Evolutionary conservation across 371 early-diverging fungal genomes (phyloP).

Genomic region (Mortierella sp.): DNA sequence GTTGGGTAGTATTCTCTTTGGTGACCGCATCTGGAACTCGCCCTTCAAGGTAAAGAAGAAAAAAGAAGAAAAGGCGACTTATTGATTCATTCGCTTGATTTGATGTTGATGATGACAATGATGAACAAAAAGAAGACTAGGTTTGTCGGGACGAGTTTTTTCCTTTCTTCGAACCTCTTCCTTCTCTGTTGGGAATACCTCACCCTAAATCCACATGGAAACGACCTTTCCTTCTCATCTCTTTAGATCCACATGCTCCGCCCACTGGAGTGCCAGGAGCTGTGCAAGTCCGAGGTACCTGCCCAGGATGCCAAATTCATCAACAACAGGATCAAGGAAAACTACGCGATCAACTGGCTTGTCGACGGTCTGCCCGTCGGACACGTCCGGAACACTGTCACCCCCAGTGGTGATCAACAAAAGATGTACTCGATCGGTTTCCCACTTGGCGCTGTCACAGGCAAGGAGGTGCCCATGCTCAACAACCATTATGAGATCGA

Average conservation of each 20-base stretch:
- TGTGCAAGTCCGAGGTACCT: constrained; percentile 72
- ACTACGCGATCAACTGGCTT: constrained; percentile 83
- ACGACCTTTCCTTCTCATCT: no score
- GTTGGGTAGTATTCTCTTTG: constrained; percentile 91
- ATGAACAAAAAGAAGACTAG: no score
- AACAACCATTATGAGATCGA: constrained; percentile 93
- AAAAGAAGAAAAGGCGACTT: not conserved
- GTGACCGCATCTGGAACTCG: constrained; percentile 90
- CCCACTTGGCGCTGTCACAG: constrained; percentile 60
- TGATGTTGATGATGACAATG: no score
- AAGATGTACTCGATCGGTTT: constrained; percentile 81
- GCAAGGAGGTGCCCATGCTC: constrained; percentile 50
- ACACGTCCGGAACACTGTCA: constrained; percentile 58
- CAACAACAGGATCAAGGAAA: constrained; percentile 80
- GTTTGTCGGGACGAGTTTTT: no score
- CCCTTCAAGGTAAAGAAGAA: constrained; percentile 70
- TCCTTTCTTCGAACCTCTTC: no score
- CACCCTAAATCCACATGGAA: no score
- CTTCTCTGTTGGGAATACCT: no score
- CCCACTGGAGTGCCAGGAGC: constrained; percentile 63
- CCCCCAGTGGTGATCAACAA: constrained; percentile 55
- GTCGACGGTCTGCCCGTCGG: constrained; percentile 93
- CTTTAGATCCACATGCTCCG: constrained; percentile 65
- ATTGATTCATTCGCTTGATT: no score
- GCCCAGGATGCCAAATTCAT: constrained; percentile 82